Conservation (phyloP, 805 yeast genomes). For the Saturnispora hagleri region DNA sequence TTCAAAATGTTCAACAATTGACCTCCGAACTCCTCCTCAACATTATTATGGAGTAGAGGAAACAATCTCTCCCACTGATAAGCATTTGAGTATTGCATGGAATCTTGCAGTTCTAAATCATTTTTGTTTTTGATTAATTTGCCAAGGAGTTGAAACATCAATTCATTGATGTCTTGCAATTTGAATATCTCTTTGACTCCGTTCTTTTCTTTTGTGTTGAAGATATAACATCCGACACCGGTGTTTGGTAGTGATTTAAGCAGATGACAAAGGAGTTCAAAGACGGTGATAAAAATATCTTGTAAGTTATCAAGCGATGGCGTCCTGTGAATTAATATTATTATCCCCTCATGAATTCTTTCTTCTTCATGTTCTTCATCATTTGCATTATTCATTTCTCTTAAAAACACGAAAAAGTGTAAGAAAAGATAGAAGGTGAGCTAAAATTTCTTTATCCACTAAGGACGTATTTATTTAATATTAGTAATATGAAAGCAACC, state of each 20-base stretch:
- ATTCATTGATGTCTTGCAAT: conserved; percentile 44
- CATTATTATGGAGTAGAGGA: conserved; percentile 17
- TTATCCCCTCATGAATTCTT: conserved; percentile 54
- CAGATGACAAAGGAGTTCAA: conserved; percentile 55
- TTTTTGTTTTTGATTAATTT: conserved; percentile 28
- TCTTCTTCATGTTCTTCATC: conserved; percentile 19
- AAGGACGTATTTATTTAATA: neutral
- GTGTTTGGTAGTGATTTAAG: conserved; percentile 58
- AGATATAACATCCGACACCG: conserved; percentile 65
- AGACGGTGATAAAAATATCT: conserved; percentile 43
- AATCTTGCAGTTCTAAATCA: conserved; percentile 8
- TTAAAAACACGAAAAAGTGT: neutral
- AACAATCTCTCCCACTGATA: conserved; percentile 21
- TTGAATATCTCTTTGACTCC: conserved; percentile 45
- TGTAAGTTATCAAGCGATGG: conserved; percentile 32
- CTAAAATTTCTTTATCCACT: conserved; percentile 1
- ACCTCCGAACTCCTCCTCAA: conserved; percentile 21
- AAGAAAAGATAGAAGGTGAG: neutral
- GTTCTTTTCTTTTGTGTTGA: conserved; percentile 33
- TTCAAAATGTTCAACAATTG: conserved; percentile 38
- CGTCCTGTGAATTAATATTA: conserved; percentile 54
- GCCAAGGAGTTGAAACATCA: conserved; percentile 48
- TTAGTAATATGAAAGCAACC: neutral
- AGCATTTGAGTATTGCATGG: neutral
- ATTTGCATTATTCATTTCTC: neutral